Evolutionary conservation across 768 basidiomycete species (phyloP), one percentile per base, ranked within the genome.

Genomic region (Russula ochroleuca): DNA sequence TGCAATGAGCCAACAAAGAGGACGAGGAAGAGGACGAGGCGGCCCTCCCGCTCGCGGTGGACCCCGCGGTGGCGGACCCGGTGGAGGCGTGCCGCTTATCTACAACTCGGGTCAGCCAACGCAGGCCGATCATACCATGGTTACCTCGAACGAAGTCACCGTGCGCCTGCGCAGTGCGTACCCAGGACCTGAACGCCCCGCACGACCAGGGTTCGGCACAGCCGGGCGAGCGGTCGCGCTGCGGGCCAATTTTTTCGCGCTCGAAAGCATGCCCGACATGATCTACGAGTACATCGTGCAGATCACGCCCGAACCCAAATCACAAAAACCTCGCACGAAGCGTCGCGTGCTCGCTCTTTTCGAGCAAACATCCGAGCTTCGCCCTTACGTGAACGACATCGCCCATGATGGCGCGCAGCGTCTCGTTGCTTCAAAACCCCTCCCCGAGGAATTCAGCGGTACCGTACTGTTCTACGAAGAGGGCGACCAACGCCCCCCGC

Each of bases 171-270:
- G 52, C 25, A 17, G 15, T 0, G 31, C 21, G 1, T 45, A 49
- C 11, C 38, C 53, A 8, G 67, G 67, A 0, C 67, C 67, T 7
- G 67, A 67, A 11, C 49, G 67, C 2, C 67, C 65, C n/a, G 50
- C 62, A 4, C 67, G 67, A 7, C 67, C 67, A 3, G 67, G 67
- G 1, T 68, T 61, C 31, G 68, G 68, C 25, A 25, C 70, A 74
- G 1, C 80, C 78, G 57, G 10, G 66, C 76, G 0, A 21, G 66
- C 50, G 2, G 78, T 84, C 66, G 79, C 72, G 0, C 72, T 88
- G 17, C 78, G 87, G 1, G 78, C 86, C 23, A 88, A 88, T 69
- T 86, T 87, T 73, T 87, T 86, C 71, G 69, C 83, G 0, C 68
- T 88, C 13, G 77, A 71, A 37, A 68, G 81, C n/a, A 78, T 79